Percentiles rank a stretch among this genome's conserved stretches.
Conservation (phyloP, 179 eudicot species). For the Sideroxylon spinosum region DNA sequence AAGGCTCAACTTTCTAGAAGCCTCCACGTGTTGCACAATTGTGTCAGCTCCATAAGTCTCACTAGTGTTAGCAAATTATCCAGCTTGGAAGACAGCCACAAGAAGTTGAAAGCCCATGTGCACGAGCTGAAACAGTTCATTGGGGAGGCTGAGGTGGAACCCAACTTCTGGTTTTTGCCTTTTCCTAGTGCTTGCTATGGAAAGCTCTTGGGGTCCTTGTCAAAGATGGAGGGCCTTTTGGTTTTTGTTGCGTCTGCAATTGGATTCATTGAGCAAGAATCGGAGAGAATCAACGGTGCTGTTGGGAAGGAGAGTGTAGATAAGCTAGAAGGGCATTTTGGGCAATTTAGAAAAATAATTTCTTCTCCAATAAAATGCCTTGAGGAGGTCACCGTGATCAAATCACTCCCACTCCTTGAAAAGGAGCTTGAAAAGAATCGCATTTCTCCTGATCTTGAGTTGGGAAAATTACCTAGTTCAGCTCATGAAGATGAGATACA, state of each 20-base stretch:
- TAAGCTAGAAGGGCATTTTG: slow-evolving; percentile 43
- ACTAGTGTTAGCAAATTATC: background rate
- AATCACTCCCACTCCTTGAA: slow-evolving; percentile 44
- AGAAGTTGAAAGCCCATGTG: slow-evolving; percentile 33
- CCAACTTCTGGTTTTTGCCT: slow-evolving; percentile 77
- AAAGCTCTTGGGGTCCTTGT: slow-evolving; percentile 44
- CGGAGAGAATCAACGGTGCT: background rate
- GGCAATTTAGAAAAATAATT: slow-evolving; percentile 33
- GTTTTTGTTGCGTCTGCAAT: slow-evolving; percentile 43
- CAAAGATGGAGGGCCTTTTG: slow-evolving; percentile 47
- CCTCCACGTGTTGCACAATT: slow-evolving; percentile 30
- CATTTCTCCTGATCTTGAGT: slow-evolving; percentile 45
- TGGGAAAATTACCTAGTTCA: slow-evolving; percentile 38
- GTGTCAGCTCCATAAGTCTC: slow-evolving; percentile 23
- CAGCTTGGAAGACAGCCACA: slow-evolving; percentile 24
- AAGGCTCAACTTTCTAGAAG: slow-evolving; percentile 49
- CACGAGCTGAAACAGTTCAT: slow-evolving; percentile 43
- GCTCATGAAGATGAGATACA: slow-evolving; percentile 33
- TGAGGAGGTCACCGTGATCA: slow-evolving; percentile 43
- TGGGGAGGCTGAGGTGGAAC: slow-evolving; percentile 70
- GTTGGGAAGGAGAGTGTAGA: slow-evolving; percentile 23
- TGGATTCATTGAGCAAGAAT: slow-evolving; percentile 8
- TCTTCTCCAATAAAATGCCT: slow-evolving; percentile 41
- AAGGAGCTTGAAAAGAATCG: slow-evolving; percentile 36
- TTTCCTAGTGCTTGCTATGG: slow-evolving; percentile 45